Evolutionary conservation across 495 filamentous ascomycete species (phyloP).

Genomic region (Sporormia fimetaria): DNA sequence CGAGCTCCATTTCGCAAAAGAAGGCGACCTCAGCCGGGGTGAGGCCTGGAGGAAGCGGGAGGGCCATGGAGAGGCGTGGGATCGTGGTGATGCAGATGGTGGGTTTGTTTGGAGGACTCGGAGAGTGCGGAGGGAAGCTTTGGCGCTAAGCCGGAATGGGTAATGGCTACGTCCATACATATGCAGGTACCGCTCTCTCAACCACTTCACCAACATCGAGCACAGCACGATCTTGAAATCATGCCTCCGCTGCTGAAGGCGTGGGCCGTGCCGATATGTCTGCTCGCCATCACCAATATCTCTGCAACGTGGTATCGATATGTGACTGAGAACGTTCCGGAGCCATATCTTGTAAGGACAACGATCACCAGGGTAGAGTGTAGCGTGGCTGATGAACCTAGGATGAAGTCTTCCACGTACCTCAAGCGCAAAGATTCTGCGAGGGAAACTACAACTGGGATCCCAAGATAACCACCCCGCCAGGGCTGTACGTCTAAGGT

Average conservation of each 20-base stretch:
- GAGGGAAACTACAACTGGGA: conserved; percentile 71
- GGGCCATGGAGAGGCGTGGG: conserved; percentile 50
- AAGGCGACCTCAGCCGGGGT: conserved; percentile 87
- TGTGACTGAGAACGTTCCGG: conserved; percentile 43
- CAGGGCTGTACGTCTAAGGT: conserved; percentile 57
- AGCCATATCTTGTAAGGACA: conserved; percentile 62
- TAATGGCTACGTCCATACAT: too few relatives aligned
- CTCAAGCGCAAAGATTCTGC: conserved; percentile 84
- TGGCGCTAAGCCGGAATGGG: neutral
- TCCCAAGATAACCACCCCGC: conserved; percentile 91
- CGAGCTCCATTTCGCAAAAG: conserved; percentile 90
- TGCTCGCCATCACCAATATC: conserved; percentile 10
- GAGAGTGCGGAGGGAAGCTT: neutral
- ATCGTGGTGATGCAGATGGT: conserved; percentile 8
- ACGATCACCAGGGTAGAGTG: too few relatives aligned
- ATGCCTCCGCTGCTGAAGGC: conserved; percentile 4
- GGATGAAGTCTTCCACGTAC: conserved; percentile 94
- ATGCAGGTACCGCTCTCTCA: neutral
- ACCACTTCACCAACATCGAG: neutral
- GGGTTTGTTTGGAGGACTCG: conserved; percentile 6
- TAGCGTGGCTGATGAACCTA: conserved; percentile 30
- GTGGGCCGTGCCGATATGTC: conserved; percentile 10
- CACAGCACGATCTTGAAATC: too few relatives aligned
- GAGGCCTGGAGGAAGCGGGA: conserved; percentile 69
- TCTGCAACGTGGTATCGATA: conserved; percentile 21